These are phyloP conservation scores for Tetrastigma voinierianum DNA, from an alignment of 164 flowering plant species.

Conservation along the genomic window DNA sequence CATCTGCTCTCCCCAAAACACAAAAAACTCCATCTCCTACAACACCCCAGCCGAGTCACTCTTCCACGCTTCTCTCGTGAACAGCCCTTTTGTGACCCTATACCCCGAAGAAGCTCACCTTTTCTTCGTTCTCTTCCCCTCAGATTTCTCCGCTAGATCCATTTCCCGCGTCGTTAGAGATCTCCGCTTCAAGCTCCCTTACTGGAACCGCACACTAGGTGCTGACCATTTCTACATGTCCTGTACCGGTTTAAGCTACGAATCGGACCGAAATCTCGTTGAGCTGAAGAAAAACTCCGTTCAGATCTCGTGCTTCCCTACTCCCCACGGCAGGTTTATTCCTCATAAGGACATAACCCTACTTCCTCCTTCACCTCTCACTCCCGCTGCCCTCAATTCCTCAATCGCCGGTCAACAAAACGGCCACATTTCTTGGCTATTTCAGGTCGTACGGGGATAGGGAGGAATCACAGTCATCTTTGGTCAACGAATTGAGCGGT, in stretches of 20 bases:
- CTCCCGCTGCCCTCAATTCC: background rate
- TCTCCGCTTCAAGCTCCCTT: slow-evolving; percentile 42
- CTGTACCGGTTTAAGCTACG: slow-evolving; percentile 42
- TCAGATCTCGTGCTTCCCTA: slow-evolving; percentile 62
- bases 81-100: slow-evolving; percentile 48
- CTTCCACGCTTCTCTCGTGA: slow-evolving; percentile 56
- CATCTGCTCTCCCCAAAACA: slow-evolving; percentile 34
- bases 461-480: background rate
- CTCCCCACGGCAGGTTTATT: slow-evolving; percentile 36
- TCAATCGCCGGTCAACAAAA: slow-evolving; percentile 6
- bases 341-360: slow-evolving; percentile 79
- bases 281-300: slow-evolving; percentile 80
- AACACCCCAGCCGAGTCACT: slow-evolving; percentile 31
- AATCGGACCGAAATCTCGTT: slow-evolving; percentile 60
- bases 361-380: slow-evolving; percentile 41
- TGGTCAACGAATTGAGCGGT: slow-evolving; percentile 26
- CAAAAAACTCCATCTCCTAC: slow-evolving; percentile 13
- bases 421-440: slow-evolving; percentile 28
- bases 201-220: slow-evolving; percentile 84
- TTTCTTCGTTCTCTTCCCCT: slow-evolving; percentile 57
- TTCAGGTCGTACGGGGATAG: slow-evolving; percentile 15
- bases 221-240: slow-evolving; percentile 77
- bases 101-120: slow-evolving; percentile 66
- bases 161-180: slow-evolving; percentile 37
- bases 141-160: slow-evolving; percentile 37